Conservation (phyloP, 768 basidiomycete species). For the Naematelia aurantialba region DNA sequence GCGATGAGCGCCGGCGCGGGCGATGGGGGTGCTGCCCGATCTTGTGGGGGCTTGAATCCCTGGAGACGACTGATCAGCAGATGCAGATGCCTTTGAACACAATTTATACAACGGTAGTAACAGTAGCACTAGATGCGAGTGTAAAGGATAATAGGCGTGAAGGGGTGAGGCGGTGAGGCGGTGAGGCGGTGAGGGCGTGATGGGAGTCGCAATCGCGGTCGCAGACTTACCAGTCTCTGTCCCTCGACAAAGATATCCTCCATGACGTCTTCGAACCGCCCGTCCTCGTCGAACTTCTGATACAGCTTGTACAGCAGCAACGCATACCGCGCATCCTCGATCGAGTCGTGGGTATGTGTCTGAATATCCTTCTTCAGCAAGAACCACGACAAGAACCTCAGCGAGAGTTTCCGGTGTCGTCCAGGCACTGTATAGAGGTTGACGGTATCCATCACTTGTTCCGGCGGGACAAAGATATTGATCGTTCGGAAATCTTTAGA, state of each 20-base stretch:
- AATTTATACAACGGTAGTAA: too few relatives aligned
- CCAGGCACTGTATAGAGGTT: slow-evolving; percentile 83
- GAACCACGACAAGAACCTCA: slow-evolving; percentile 92
- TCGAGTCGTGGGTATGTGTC: slow-evolving; percentile 92
- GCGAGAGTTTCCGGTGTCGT: slow-evolving; percentile 79
- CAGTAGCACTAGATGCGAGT: too few relatives aligned
- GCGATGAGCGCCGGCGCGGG: too few relatives aligned
- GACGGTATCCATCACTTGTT: slow-evolving; percentile 95
- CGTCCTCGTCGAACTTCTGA: slow-evolving; percentile 59
- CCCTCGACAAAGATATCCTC: slow-evolving; percentile 58
- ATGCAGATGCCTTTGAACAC: neutral
- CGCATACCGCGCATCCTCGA: slow-evolving; percentile 89
- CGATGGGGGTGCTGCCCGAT: slow-evolving; percentile 8
- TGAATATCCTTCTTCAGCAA: slow-evolving; percentile 79
- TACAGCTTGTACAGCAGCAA: slow-evolving; percentile 79
- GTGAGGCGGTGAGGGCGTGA: too few relatives aligned
- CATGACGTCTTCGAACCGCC: slow-evolving; percentile 77
- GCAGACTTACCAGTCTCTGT: slow-evolving; percentile 45
- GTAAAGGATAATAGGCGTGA: too few relatives aligned
- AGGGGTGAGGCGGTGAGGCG: neutral
- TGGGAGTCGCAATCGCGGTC: too few relatives aligned
- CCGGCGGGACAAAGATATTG: slow-evolving; percentile 92
- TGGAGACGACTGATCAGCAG: neutral
- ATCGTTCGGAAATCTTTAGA: slow-evolving; percentile 98
- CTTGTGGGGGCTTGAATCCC: slow-evolving; percentile 36